A percentile compares a stretch with the other conserved stretches of the same genome.
Conservation (phyloP, 2,329 filamentous ascomycete species). For the Samsoniella hepiali region DNA sequence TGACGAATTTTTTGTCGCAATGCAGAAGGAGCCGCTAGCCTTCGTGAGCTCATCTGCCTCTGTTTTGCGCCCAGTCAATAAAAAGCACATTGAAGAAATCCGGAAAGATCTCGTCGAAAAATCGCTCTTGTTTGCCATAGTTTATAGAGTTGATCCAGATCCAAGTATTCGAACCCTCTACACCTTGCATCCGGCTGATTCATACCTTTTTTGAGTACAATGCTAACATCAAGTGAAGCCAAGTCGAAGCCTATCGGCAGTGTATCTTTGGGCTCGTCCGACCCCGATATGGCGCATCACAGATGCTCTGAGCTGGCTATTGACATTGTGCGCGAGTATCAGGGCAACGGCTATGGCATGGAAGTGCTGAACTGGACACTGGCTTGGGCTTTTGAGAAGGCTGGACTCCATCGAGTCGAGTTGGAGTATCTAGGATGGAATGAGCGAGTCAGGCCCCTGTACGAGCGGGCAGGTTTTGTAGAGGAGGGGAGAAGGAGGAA, state of each 20-base stretch:
- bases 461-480: constrained; percentile 41
- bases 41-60: not conserved
- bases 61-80: not conserved
- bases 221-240: not conserved
- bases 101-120: not conserved
- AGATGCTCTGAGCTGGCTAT: constrained; percentile 30
- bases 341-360: constrained; percentile 40
- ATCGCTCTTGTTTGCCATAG: not conserved
- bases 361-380: constrained; percentile 44
- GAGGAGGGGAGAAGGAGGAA: constrained; percentile 37
- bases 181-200: too few species aligned
- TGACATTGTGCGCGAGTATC: constrained; percentile 31
- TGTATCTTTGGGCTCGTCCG: not conserved
- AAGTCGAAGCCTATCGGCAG: not conserved
- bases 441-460: constrained; percentile 37
- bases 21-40: not conserved
- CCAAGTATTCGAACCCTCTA: not conserved
- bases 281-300: constrained; percentile 5
- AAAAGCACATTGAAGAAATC: not conserved
- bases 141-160: not conserved
- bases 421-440: constrained; percentile 41
- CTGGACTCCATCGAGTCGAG: constrained; percentile 40
- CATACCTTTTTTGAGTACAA: too few species aligned
- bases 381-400: constrained; percentile 40
- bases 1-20: not conserved